Evolutionary conservation across 106 monocot genomes (phyloP), one percentile per base, ranked within the genome.

Genomic region (Amphibolis antarctica): DNA sequence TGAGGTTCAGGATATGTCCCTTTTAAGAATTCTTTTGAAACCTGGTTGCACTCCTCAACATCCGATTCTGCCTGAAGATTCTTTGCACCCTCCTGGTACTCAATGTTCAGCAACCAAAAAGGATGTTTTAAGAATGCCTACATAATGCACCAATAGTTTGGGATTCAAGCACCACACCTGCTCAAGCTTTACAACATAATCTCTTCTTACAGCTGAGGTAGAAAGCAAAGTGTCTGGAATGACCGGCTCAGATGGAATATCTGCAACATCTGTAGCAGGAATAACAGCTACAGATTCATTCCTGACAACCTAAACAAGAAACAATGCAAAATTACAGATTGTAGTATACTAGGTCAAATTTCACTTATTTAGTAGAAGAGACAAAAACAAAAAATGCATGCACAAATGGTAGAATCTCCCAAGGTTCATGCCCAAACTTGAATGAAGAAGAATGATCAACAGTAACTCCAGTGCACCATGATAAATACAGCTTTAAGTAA

Each of bases 21-120:
- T 64, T 81, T 72, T 13, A 91, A 55, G 31, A 91, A 78, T 81
- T 59, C 74, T 72, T 74, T 77, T 18, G 86, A 69, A 72, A 86
- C 83, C 69, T 77, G 74, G 23, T 57, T 55, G 15, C 63, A 64
- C 63, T 79, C 86, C 77, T 91, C 90, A 18, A 13, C 36, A 36
- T 53, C 53, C 68, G 86, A 72, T 69, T 86, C 91, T 53, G 73
- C 79, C 30, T 69, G 43, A 51, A 91, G 74, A 74, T 79, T 83
- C 44, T 66, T 75, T 47, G 81, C 81, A 63, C 86, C 80, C 73
- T 81, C 86, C 26, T 91, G 80, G 28, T 86, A 72, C 87, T 88
- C 64, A 19, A 65, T 48, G 25, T 53, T 31, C 27, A 54, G 28
- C 45, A 50, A 1, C 28, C 5, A 72, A 59, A 45, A 3, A 10